Evolutionary conservation across 148 eudicot species (phyloP), one percentile per base, ranked within the genome.

Genomic region (Gaultheria prostrata): DNA sequence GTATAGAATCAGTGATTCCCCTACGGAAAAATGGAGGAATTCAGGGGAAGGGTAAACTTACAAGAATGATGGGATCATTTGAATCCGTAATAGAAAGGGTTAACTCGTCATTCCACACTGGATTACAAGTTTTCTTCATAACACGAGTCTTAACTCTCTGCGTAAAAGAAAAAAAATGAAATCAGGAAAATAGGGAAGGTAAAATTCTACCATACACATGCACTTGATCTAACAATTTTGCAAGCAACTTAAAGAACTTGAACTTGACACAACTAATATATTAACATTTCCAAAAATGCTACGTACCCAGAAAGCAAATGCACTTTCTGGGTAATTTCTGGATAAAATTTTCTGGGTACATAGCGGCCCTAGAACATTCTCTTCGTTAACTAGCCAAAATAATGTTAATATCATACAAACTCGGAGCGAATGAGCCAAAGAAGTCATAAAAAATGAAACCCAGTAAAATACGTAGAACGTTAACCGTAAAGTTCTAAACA

Each of bases 51-150:
- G 21, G 5, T 18, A 28, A 67, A 86, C 90, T 85, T 84, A 93
- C 98, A 30, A 95, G 84, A 26, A 74, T 67, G 51, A 90, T 82
- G 0, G 93, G 93, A 71, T 59, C 51, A 13, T 86, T 82, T 3
- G 82, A 32, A 80, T 90, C 87, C 83, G 76, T 86, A 61, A 90
- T 79, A 6, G 86, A 78, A 71, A 90, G 86, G 33, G 91, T 89
- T 59, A 90, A 59, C 43, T 89, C 91, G 15, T 90, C 90, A 72
- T 90, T 86, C 93, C 93, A 90, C 28, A 28, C 80, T 30, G 93
- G 93, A 83, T 89, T 89, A 85, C 86, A 85, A 76, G 80, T 89
- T 1, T 80, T 86, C 76, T 83, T 86, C 7, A 89, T 59, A 10
- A 90, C 91, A 4, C 67, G 39, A 59, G 91, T 90, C 86, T 89